These are phyloP conservation scores for Phytophthora chlamydospora DNA, from an alignment of 352 stramenopile genomes.

Conservation along the genomic window DNA sequence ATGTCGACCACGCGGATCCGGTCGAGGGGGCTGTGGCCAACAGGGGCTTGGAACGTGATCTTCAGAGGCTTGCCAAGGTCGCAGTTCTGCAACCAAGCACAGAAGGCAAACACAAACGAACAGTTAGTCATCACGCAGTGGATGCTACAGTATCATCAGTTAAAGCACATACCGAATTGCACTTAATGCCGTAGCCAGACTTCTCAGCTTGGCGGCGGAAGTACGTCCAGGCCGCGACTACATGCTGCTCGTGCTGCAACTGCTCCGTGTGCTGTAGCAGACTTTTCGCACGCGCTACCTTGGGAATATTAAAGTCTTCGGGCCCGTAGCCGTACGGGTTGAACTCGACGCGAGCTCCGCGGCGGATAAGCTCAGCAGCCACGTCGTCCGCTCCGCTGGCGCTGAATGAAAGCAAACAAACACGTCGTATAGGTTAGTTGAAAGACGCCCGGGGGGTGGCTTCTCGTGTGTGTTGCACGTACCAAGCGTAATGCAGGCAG, in stretches of 20 bases:
- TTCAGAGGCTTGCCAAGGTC: constrained; percentile 83
- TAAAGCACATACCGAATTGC: constrained; percentile 77
- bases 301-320: constrained; percentile 86
- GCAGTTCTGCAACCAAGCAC: constrained; percentile 56
- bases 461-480: constrained; percentile 16
- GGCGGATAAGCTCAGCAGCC: constrained; percentile 74
- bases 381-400: constrained; percentile 77
- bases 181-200: constrained; percentile 73
- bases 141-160: too few relatives aligned
- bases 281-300: constrained; percentile 81
- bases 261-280: constrained; percentile 88
- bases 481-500: constrained; percentile 89
- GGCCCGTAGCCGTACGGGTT: constrained; percentile 88
- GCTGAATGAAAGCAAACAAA: constrained; percentile 35
- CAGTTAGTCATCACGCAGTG: constrained; percentile 8
- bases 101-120: constrained; percentile 5
- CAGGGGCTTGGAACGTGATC: constrained; percentile 76
- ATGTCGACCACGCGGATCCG: constrained; percentile 88
- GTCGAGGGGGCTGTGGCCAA: constrained; percentile 72
- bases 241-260: constrained; percentile 82
- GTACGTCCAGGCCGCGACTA: constrained; percentile 76
- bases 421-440: neutral
- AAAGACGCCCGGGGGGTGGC: too few relatives aligned
- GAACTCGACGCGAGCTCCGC: constrained; percentile 71
- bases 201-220: constrained; percentile 78